phyloP scores from a whole-genome alignment of 2,329 filamentous ascomycete genomes.

The Sporothrix mexicana region DNA sequence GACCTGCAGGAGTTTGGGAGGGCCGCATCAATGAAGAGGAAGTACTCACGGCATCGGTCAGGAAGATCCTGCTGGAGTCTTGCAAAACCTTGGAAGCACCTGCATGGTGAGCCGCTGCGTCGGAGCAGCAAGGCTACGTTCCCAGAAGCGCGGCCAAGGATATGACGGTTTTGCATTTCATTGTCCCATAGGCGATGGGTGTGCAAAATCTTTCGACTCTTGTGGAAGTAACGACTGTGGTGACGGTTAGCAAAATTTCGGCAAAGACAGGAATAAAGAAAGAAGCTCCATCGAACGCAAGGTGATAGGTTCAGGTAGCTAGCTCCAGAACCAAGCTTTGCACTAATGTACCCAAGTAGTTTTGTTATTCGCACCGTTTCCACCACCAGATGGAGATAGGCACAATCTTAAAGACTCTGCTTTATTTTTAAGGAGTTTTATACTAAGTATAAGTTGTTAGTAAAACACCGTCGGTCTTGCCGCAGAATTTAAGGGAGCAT shows the following conservation, averaged over 20 bases:
- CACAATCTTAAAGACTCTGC: too few relatives aligned
- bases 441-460: too few relatives aligned
- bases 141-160: conserved; percentile 30
- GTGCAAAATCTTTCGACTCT: background rate
- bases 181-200: conserved; percentile 35
- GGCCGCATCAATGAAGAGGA: background rate
- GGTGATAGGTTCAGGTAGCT: background rate
- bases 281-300: background rate
- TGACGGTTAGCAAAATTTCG: background rate
- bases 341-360: too few relatives aligned
- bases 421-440: too few relatives aligned
- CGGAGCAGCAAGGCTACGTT: conserved; percentile 23
- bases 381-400: too few relatives aligned
- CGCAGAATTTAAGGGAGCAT: too few relatives aligned
- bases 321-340: too few relatives aligned
- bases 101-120: background rate
- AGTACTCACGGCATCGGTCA: background rate
- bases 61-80: background rate
- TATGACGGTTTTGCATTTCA: conserved; percentile 36
- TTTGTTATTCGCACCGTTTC: too few relatives aligned
- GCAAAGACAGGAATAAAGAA: background rate
- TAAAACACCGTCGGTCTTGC: too few relatives aligned
- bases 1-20: background rate
- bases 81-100: background rate
- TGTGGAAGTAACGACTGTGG: background rate